phyloP scores from a whole-genome alignment of 2,329 filamentous ascomycete species.

The Colletotrichum sp. region DNA sequence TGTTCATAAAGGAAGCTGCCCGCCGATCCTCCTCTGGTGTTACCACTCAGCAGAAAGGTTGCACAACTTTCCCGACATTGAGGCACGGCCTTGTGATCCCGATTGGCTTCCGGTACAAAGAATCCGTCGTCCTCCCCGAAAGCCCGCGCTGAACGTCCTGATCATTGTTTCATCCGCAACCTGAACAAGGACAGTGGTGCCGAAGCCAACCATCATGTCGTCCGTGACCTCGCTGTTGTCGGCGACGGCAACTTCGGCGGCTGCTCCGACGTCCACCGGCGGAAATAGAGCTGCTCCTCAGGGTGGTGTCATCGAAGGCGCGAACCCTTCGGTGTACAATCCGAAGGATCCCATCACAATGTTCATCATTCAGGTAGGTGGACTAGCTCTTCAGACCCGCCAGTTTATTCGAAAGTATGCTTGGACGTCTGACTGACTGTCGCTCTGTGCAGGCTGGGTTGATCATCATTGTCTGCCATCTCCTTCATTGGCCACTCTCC shows the following conservation, averaged over 20 bases:
- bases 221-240: background rate
- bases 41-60: background rate
- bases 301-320: conserved; percentile 72
- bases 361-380: conserved; percentile 73
- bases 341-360: conserved; percentile 74
- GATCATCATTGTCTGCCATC: conserved; percentile 52
- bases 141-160: background rate
- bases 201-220: background rate
- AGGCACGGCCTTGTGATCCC: background rate
- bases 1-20: background rate
- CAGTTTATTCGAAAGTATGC: background rate
- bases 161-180: background rate
- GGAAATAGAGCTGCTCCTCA: conserved; percentile 40
- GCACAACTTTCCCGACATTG: background rate
- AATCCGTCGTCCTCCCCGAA: background rate
- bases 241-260: conserved; percentile 27
- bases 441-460: conserved; percentile 39
- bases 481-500: conserved; percentile 76
- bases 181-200: background rate
- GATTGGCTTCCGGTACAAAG: background rate
- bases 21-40: background rate
- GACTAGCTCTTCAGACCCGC: background rate
- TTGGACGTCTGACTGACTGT: background rate
- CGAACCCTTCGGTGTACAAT: conserved; percentile 72
- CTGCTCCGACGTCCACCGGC: conserved; percentile 29